phyloP scores from a whole-genome alignment of 202 grass and related monocot species.

The Setaria italica region DNA sequence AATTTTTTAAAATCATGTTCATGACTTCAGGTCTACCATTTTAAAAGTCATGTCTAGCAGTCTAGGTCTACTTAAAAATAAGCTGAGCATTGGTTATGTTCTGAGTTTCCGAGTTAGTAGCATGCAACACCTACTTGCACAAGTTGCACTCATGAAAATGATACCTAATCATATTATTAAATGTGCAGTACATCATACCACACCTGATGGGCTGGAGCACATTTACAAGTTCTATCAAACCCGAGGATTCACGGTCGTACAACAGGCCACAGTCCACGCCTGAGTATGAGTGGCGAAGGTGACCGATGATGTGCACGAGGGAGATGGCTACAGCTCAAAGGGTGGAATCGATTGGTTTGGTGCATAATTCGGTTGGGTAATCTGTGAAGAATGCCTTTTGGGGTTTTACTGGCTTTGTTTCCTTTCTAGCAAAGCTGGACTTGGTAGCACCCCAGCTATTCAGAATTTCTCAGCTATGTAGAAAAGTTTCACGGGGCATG shows the following conservation, averaged over 20 bases:
- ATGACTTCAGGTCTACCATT: background rate
- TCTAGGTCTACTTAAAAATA: background rate
- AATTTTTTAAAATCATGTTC: background rate
- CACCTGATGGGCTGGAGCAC: conserved; percentile 91
- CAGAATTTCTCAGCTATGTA: background rate
- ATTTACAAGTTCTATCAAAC: conserved; percentile 76
- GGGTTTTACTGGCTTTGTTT: background rate
- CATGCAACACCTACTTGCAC: background rate
- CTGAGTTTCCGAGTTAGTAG: background rate
- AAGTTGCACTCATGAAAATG: background rate
- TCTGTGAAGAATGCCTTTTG: conserved; percentile 9
- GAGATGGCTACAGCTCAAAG: background rate
- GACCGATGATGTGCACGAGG: background rate
- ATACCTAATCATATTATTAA: background rate
- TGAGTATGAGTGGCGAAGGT: conserved; percentile 81
- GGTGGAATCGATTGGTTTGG: conserved; percentile 21
- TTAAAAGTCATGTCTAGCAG: background rate
- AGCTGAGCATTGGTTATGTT: background rate
- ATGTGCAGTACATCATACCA: conserved; percentile 84
- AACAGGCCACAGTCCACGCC: conserved; percentile 56
- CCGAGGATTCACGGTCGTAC: conserved; percentile 48
- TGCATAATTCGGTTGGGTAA: conserved; percentile 6
- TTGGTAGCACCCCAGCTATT: background rate
- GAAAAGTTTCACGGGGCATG: background rate
- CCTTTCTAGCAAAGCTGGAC: background rate